Percentiles rank a stretch among this genome's conserved stretches.
Evolutionary conservation across 257 asterid species (phyloP).

Genomic region (Pogostemon cablin): DNA sequence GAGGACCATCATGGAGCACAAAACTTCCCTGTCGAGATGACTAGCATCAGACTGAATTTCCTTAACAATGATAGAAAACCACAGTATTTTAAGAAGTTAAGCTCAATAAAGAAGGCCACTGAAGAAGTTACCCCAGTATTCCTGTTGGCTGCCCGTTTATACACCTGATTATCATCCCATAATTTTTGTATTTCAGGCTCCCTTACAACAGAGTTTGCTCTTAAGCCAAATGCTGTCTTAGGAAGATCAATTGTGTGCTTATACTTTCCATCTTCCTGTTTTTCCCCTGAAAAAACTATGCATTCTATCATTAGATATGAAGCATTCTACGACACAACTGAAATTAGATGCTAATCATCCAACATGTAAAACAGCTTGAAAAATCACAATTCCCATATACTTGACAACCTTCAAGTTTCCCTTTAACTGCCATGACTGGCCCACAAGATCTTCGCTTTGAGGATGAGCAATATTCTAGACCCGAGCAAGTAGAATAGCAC

Average conservation of each 20-base stretch:
- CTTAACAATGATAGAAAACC: conserved; percentile 19
- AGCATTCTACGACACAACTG: conserved; percentile 17
- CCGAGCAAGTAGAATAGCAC: conserved; percentile 56
- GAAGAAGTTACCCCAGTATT: conserved; percentile 77
- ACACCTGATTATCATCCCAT: conserved; percentile 94
- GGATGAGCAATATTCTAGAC: conserved; percentile 49
- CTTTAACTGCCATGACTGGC: conserved; percentile 82
- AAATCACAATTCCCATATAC: conserved; percentile 5
- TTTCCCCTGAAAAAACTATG: conserved; percentile 49
- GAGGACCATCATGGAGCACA: conserved; percentile 98
- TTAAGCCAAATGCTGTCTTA: conserved; percentile 79
- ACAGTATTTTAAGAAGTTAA: conserved; percentile 4
- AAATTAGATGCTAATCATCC: conserved; percentile 27
- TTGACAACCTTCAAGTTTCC: conserved; percentile 68
- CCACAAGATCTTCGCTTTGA: conserved; percentile 67
- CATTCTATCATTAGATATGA: conserved; percentile 27
- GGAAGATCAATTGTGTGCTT: conserved; percentile 93
- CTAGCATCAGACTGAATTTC: conserved; percentile 39
- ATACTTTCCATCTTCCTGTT: conserved; percentile 89
- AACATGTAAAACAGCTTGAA: conserved; percentile 20
- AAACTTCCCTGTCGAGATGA: conserved; percentile 73
- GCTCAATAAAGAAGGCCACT: conserved; percentile 19
- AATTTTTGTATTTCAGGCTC: conserved; percentile 94
- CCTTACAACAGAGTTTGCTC: conserved; percentile 88
- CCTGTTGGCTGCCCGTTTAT: conserved; percentile 61